Percentiles rank a stretch among this genome's conserved stretches.
Conservation (phyloP, 495 filamentous ascomycete species). For the Xylaria castorea region DNA sequence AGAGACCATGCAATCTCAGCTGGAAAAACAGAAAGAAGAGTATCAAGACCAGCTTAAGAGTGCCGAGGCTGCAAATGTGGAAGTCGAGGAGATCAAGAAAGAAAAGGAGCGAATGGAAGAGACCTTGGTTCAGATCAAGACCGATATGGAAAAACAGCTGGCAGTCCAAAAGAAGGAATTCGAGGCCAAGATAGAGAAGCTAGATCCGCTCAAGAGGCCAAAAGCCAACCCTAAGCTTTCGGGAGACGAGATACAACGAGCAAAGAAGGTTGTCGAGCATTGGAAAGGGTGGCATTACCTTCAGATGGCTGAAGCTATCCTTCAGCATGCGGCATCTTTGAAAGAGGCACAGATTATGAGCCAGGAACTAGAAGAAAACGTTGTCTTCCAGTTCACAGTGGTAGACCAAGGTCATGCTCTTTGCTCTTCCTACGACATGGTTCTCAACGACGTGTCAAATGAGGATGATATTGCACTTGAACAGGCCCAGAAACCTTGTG, state of each 20-base stretch:
- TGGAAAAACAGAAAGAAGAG: slow-evolving; percentile 86
- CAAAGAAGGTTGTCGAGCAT: slow-evolving; percentile 67
- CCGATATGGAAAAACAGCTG: slow-evolving; percentile 84
- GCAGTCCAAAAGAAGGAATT: slow-evolving; percentile 77
- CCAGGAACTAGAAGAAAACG: slow-evolving; percentile 90
- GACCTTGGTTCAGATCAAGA: slow-evolving; percentile 75
- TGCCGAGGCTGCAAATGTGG: slow-evolving; percentile 77
- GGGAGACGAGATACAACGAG: slow-evolving; percentile 71
- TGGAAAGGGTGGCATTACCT: slow-evolving; percentile 90
- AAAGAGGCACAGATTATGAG: slow-evolving; percentile 99
- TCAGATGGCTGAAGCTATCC: slow-evolving; percentile 89
- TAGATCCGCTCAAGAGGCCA: slow-evolving; percentile 55
- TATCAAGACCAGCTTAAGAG: slow-evolving; percentile 81
- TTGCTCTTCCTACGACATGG: slow-evolving; percentile 94
- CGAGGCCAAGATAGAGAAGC: slow-evolving; percentile 63
- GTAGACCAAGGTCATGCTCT: slow-evolving; percentile 87
- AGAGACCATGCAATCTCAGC: slow-evolving; percentile 86
- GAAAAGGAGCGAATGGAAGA: slow-evolving; percentile 91
- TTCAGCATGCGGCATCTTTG: slow-evolving; percentile 83
- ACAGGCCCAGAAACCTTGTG: slow-evolving; percentile 82
- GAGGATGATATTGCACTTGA: slow-evolving; percentile 85
- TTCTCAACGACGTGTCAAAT: slow-evolving; percentile 88
- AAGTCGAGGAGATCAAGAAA: slow-evolving; percentile 81
- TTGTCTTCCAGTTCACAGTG: slow-evolving; percentile 94
- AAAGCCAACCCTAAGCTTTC: slow-evolving; percentile 68